Evolutionary conservation across 2,329 filamentous ascomycete genomes (phyloP).

Genomic region (Aspergillus japonicus): DNA sequence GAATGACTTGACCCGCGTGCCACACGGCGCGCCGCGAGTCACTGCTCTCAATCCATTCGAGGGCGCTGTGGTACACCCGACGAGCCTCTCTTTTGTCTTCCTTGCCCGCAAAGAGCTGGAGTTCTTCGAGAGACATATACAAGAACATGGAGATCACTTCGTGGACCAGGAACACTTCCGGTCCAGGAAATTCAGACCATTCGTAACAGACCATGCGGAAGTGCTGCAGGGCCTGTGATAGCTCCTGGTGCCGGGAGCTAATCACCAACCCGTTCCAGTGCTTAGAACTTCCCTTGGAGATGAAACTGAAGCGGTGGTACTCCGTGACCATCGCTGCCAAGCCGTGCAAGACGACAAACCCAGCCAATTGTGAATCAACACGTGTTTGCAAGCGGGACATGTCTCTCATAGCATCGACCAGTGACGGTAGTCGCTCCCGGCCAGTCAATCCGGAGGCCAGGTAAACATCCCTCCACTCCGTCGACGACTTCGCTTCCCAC

Average conservation of each 20-base stretch:
- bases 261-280: slow-evolving; percentile 49
- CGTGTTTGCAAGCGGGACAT: slow-evolving; percentile 53
- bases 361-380: slow-evolving; percentile 58
- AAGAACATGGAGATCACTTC: slow-evolving; percentile 40
- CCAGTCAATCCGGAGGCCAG: slow-evolving; percentile 35
- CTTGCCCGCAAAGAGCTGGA: slow-evolving; percentile 47
- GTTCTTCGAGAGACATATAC: slow-evolving; percentile 44
- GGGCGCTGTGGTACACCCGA: slow-evolving; percentile 32
- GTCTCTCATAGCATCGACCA: slow-evolving; percentile 56
- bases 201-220: slow-evolving; percentile 42
- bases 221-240: slow-evolving; percentile 58
- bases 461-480: slow-evolving; percentile 64
- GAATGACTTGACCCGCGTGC: slow-evolving; percentile 67
- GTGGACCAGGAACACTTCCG: slow-evolving; percentile 33
- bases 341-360: slow-evolving; percentile 62
- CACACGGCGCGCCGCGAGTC: slow-evolving; percentile 52
- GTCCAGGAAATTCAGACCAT: slow-evolving; percentile 13
- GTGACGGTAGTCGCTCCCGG: slow-evolving; percentile 36
- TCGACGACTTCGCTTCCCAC: slow-evolving; percentile 64
- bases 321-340: slow-evolving; percentile 67
- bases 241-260: slow-evolving; percentile 60
- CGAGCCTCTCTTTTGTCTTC: slow-evolving; percentile 42
- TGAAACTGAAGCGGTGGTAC: slow-evolving; percentile 55
- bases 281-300: slow-evolving; percentile 43
- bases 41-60: slow-evolving; percentile 39